Percentiles rank a stretch among this genome's conserved stretches.
phyloP scores from a whole-genome alignment of 495 filamentous ascomycete species.

The Penicillium daleae region DNA sequence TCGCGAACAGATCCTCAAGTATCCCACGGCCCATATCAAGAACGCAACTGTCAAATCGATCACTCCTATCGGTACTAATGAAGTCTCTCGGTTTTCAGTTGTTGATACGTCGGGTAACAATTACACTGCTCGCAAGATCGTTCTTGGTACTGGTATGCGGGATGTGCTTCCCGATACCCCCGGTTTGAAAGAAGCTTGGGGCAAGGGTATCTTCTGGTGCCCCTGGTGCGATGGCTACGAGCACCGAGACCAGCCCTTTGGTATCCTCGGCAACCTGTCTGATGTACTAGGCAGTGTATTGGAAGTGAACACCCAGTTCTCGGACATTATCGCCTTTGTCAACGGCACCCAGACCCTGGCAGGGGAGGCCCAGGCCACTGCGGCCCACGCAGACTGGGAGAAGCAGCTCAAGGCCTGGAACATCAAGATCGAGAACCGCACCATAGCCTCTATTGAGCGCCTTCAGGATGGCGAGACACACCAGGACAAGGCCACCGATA shows the following conservation, averaged over 20 bases:
- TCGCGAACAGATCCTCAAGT: slow-evolving; percentile 53
- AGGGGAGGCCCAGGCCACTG: slow-evolving; percentile 39
- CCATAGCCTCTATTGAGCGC: slow-evolving; percentile 50
- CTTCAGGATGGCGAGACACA: slow-evolving; percentile 44
- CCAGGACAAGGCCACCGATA: slow-evolving; percentile 39
- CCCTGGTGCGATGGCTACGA: slow-evolving; percentile 66
- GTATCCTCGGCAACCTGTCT: slow-evolving; percentile 49
- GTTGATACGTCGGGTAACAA: slow-evolving; percentile 33
- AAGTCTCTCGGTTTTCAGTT: slow-evolving; percentile 51
- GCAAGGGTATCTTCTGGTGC: slow-evolving; percentile 64
- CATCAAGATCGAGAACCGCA: slow-evolving; percentile 57
- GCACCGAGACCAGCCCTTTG: slow-evolving; percentile 59
- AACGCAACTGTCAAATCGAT: slow-evolving; percentile 57
- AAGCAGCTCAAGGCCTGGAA: slow-evolving; percentile 51
- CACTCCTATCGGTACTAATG: slow-evolving; percentile 29
- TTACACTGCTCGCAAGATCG: slow-evolving; percentile 53
- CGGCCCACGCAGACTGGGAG: slow-evolving; percentile 48
- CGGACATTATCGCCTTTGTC: slow-evolving; percentile 51
- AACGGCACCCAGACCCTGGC: slow-evolving; percentile 57
- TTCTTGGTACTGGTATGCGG: slow-evolving; percentile 58
- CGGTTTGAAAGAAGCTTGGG: slow-evolving; percentile 54
- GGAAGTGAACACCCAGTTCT: slow-evolving; percentile 52
- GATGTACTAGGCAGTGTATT: slow-evolving; percentile 48
- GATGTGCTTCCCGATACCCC: slow-evolving; percentile 58
- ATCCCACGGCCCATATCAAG: slow-evolving; percentile 49